Base-by-base conservation (phyloP, 1,284 basidiomycete genomes). In the Volvariella volvacea region DNA sequence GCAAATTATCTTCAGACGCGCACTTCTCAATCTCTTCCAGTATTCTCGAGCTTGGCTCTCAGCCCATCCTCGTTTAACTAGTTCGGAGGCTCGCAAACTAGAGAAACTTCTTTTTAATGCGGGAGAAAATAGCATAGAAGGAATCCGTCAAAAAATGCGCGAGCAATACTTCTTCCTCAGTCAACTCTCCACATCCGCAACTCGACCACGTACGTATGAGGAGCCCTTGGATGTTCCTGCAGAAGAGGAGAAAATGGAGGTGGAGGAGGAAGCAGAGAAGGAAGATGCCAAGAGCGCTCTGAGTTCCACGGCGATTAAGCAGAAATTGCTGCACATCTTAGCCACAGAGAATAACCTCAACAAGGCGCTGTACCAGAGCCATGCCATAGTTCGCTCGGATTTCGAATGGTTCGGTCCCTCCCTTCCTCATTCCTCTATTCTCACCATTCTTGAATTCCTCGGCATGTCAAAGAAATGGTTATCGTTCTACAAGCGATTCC, bases 371-470 rank as follows among this genome's bases (percentile, higher is more conserved):
- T 50, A 68, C 40, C 57, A 54, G 1, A 55, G 58, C 2, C 62
- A 65, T 34, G 54, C 64, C 2, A 55, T 64, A 10, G 44, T 70
- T 20, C 60, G 65, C 33, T 66, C 68, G 2, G 68, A 71, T 48
- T 52, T 70, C 6, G 67, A 70, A 39, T 70, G 68, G 67, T 70
- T 70, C 41, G 69, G 68, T 2, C 68, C 68, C 15, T 70, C 68
- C 4, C 55, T 70, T 17, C 63, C 67, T 1, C 67, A 70, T 43
- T 49, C 55, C 7, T 63, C 66, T 4, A 68, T 70, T 47, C 53
- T 67, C 43, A 62, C 63, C 2, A 47, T 68, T 3, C 54, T 70
- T 19, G 56, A 62, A 34, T 70, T 69, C 55, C 61, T 70, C 41
- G 68, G 68, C 20, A 55, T 71, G 46, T 53, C 65, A 2, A 52